Conservation (phyloP, 2,329 filamentous ascomycete genomes). For the Fusarium zealandicum region DNA sequence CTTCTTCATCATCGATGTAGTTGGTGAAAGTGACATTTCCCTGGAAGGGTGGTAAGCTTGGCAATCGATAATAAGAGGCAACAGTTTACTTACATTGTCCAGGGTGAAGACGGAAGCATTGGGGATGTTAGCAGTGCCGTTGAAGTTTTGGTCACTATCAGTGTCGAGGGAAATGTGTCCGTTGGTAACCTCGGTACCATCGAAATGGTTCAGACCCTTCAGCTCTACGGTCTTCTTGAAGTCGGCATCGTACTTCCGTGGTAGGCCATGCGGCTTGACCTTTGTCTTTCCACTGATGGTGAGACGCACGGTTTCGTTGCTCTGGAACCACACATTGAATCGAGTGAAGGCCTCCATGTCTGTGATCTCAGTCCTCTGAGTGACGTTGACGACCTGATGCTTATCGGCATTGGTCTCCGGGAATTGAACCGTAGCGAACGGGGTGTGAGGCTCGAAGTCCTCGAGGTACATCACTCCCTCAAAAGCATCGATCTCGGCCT, state of each 20-base stretch:
- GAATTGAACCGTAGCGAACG: conserved; percentile 61
- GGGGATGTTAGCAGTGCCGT: conserved; percentile 65
- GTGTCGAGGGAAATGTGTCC: conserved; percentile 54
- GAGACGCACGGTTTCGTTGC: conserved; percentile 58
- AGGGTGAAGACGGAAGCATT: conserved; percentile 71
- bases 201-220: conserved; percentile 62
- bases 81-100: conserved; percentile 60
- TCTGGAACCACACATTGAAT: conserved; percentile 64
- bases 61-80: not conserved
- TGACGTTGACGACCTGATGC: conserved; percentile 60
- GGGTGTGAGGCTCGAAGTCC: conserved; percentile 53
- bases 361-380: conserved; percentile 55
- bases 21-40: conserved; percentile 70
- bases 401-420: conserved; percentile 59
- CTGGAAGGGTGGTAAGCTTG: conserved; percentile 42
- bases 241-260: conserved; percentile 56
- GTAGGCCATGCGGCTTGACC: conserved; percentile 59
- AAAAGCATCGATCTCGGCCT: conserved; percentile 60
- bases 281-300: conserved; percentile 60
- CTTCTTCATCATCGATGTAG: conserved; percentile 56
- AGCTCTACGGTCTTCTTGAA: conserved; percentile 64
- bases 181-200: conserved; percentile 60
- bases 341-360: conserved; percentile 58
- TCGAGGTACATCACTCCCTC: conserved; percentile 63
- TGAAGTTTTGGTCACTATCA: conserved; percentile 64